Conservation (phyloP, 441 rosid species). For the Euphorbia corollata region DNA sequence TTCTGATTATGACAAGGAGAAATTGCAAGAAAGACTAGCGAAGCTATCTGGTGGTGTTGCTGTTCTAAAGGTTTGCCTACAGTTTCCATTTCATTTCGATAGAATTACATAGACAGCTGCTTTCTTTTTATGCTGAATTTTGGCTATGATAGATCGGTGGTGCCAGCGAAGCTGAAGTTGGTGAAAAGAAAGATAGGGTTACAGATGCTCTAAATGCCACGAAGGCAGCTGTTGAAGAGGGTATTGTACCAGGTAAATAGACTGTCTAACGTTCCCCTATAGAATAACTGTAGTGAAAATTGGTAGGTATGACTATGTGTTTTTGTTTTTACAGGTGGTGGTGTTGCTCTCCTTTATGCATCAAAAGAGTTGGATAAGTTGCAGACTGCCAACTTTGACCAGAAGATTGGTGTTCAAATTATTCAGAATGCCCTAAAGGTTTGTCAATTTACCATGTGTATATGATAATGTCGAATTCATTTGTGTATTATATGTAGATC, state of each 20-base stretch:
- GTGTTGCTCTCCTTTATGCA: slow-evolving; percentile 79
- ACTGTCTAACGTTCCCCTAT: background rate
- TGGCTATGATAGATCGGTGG: slow-evolving; percentile 62
- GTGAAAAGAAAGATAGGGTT: slow-evolving; percentile 86
- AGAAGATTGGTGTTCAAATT: slow-evolving; percentile 79
- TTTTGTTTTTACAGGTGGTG: slow-evolving; percentile 49
- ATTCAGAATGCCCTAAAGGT: slow-evolving; percentile 88
- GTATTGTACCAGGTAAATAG: slow-evolving; percentile 65
- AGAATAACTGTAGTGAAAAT: background rate
- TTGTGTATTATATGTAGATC: background rate
- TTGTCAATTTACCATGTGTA: slow-evolving; percentile 1
- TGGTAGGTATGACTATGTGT: background rate
- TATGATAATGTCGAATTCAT: background rate
- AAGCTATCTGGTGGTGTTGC: slow-evolving; percentile 90
- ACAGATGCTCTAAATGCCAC: slow-evolving; percentile 89
- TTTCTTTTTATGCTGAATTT: background rate
- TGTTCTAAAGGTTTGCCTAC: slow-evolving; percentile 54
- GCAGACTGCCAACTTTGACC: slow-evolving; percentile 74
- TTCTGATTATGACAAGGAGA: slow-evolving; percentile 79
- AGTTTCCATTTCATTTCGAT: background rate
- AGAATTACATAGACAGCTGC: background rate
- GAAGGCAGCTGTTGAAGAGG: slow-evolving; percentile 92
- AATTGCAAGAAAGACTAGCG: slow-evolving; percentile 76
- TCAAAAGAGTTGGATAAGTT: slow-evolving; percentile 64
- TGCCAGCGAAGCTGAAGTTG: slow-evolving; percentile 82